Conservation (phyloP, 768 basidiomycete species). For the Amanita subjunquillea region DNA sequence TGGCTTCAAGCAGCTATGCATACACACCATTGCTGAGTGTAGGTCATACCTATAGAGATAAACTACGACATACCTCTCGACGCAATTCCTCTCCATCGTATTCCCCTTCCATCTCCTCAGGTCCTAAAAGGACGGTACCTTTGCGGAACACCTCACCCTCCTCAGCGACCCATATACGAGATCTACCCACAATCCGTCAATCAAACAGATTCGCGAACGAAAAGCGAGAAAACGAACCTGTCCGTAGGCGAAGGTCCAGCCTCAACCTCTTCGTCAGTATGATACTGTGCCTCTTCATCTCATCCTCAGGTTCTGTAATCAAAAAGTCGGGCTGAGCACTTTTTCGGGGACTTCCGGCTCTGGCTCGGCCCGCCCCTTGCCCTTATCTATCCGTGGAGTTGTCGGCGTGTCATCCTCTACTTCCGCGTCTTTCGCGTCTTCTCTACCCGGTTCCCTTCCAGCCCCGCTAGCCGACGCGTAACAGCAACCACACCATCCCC, state of each 20-base stretch:
- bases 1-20: slow-evolving; percentile 65
- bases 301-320: slow-evolving; percentile 32
- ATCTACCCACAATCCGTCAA: slow-evolving; percentile 27
- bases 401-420: slow-evolving; percentile 29
- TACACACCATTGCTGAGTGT: neutral
- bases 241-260: slow-evolving; percentile 31
- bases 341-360: slow-evolving; percentile 61
- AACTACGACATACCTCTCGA: slow-evolving; percentile 44
- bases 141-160: slow-evolving; percentile 97
- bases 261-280: slow-evolving; percentile 23
- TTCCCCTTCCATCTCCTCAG: slow-evolving; percentile 84
- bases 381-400: slow-evolving; percentile 68
- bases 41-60: neutral
- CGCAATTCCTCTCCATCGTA: slow-evolving; percentile 84
- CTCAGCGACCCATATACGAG: slow-evolving; percentile 79
- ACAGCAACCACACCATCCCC: slow-evolving; percentile 3
- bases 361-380: slow-evolving; percentile 63
- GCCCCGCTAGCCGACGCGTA: neutral
- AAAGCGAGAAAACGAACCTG: slow-evolving; percentile 28
- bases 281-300: slow-evolving; percentile 38
- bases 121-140: slow-evolving; percentile 68
- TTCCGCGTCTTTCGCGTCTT: slow-evolving; percentile 6
- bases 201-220: neutral
- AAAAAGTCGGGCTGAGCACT: slow-evolving; percentile 59
- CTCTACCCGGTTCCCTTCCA: neutral